Evolutionary conservation across 2,329 filamentous ascomycete species (phyloP).

Genomic region (Colletotrichum sidae): DNA sequence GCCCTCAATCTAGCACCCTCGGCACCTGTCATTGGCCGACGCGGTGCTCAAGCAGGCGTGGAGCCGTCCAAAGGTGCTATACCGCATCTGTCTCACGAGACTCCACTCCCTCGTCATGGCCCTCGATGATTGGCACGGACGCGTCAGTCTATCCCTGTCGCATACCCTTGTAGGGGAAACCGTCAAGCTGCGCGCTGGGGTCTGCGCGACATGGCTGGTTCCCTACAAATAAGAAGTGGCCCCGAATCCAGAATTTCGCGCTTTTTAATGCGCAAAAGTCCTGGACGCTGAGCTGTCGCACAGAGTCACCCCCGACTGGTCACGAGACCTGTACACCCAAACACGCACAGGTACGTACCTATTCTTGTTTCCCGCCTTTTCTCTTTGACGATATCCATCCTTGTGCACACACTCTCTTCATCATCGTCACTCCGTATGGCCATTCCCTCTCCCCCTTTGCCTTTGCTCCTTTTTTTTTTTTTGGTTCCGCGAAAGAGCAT

Average conservation of each 20-base stretch:
- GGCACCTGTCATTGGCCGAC: constrained; percentile 18
- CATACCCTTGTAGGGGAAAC: constrained; percentile 26
- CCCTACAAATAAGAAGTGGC: constrained; percentile 58
- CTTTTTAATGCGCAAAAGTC: constrained; percentile 36
- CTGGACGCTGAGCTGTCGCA: constrained; percentile 35
- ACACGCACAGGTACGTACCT: constrained; percentile 31
- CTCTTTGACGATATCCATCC: too few species aligned
- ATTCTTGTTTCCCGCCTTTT: constrained; percentile 28
- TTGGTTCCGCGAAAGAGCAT: too few species aligned
- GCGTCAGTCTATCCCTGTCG: constrained; percentile 21
- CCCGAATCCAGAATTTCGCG: constrained; percentile 53
- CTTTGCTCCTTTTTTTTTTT: not conserved
- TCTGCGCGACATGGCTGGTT: constrained; percentile 41
- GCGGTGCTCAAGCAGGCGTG: constrained; percentile 23
- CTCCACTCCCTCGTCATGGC: not conserved
- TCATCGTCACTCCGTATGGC: not conserved
- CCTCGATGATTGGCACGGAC: constrained; percentile 8
- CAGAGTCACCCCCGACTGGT: constrained; percentile 38
- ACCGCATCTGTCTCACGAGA: constrained; percentile 34
- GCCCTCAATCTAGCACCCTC: constrained; percentile 7
- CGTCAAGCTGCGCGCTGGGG: constrained; percentile 29
- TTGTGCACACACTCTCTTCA: constrained; percentile 6
- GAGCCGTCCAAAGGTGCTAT: constrained; percentile 28
- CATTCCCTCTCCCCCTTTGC: not conserved
- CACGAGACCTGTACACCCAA: constrained; percentile 30